Conservation (phyloP, 768 basidiomycete species). For the Termitomyces sp. region DNA sequence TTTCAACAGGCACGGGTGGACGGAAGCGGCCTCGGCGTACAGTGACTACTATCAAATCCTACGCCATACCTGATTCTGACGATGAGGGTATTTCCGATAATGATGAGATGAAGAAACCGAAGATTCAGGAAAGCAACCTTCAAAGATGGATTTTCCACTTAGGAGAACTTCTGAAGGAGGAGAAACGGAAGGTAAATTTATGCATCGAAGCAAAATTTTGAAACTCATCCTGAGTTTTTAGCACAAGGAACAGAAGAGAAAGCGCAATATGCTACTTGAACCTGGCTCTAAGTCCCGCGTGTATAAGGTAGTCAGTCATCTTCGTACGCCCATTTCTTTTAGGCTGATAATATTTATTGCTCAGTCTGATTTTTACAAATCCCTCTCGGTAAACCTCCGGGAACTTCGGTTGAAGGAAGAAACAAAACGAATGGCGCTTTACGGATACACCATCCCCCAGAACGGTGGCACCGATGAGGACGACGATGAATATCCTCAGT, state of each 20-base stretch:
- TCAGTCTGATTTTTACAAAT: slow-evolving; percentile 70
- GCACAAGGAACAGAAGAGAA: slow-evolving; percentile 64
- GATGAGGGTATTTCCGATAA: slow-evolving; percentile 53
- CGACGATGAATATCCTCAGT: slow-evolving; percentile 45
- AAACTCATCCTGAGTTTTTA: slow-evolving; percentile 21
- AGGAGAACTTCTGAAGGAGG: slow-evolving; percentile 52
- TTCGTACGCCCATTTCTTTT: not conserved
- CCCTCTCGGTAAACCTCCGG: slow-evolving; percentile 53
- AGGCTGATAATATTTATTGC: not conserved
- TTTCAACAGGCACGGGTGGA: slow-evolving; percentile 21
- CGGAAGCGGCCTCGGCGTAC: slow-evolving; percentile 60
- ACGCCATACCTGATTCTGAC: slow-evolving; percentile 67
- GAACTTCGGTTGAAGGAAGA: slow-evolving; percentile 58
- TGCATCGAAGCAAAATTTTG: slow-evolving; percentile 4
- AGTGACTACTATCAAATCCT: slow-evolving; percentile 54
- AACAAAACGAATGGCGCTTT: slow-evolving; percentile 37
- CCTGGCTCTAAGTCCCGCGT: slow-evolving; percentile 48
- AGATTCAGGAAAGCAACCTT: slow-evolving; percentile 36
- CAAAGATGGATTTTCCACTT: slow-evolving; percentile 73
- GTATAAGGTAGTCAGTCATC: slow-evolving; percentile 44
- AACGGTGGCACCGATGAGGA: slow-evolving; percentile 47
- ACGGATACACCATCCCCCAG: slow-evolving; percentile 23
- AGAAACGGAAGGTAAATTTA: slow-evolving; percentile 61
- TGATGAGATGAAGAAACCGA: slow-evolving; percentile 29
- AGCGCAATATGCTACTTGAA: slow-evolving; percentile 38